Percentiles rank a stretch among this genome's conserved stretches.
Conservation (phyloP, 495 filamentous ascomycete species). For the Symbiotaphrina buchneri region DNA sequence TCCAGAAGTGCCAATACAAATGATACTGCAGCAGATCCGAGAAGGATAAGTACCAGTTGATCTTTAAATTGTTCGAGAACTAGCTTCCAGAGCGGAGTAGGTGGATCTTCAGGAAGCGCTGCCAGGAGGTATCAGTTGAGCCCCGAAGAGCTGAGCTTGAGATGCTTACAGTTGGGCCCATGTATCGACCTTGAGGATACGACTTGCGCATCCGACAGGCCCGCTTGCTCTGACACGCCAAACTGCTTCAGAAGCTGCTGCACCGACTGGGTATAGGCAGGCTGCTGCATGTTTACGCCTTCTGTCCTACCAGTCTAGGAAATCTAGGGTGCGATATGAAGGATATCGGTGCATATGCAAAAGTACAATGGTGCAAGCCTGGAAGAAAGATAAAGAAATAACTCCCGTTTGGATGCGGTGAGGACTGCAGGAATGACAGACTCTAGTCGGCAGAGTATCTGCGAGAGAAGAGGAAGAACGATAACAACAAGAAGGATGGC, state of each 20-base stretch:
- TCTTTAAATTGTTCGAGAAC: slow-evolving; percentile 98
- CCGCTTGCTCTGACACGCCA: slow-evolving; percentile 36
- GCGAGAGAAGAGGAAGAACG: too few relatives aligned
- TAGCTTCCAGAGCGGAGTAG: slow-evolving; percentile 92
- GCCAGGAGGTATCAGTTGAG: background rate
- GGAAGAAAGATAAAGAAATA: too few relatives aligned
- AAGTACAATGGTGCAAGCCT: too few relatives aligned
- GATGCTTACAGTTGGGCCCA: slow-evolving; percentile 62
- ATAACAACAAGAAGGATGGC: too few relatives aligned
- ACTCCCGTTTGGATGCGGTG: too few relatives aligned
- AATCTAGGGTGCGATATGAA: too few relatives aligned
- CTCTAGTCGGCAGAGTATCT: too few relatives aligned
- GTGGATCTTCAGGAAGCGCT: slow-evolving; percentile 83
- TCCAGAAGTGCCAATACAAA: slow-evolving; percentile 90
- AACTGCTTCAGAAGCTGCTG: slow-evolving; percentile 52
- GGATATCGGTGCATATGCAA: too few relatives aligned
- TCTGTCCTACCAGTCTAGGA: too few relatives aligned
- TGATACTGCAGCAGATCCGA: slow-evolving; percentile 84
- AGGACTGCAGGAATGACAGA: too few relatives aligned
- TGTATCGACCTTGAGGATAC: slow-evolving; percentile 34
- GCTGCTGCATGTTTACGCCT: slow-evolving; percentile 37
- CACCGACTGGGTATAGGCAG: slow-evolving; percentile 46
- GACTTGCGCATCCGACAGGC: slow-evolving; percentile 53
- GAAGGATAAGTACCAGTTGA: slow-evolving; percentile 86
- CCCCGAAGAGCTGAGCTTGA: background rate